These are phyloP conservation scores for Gaillardinia entomophila DNA, from an alignment of 805 yeast genomes.

Conservation along the genomic window DNA sequence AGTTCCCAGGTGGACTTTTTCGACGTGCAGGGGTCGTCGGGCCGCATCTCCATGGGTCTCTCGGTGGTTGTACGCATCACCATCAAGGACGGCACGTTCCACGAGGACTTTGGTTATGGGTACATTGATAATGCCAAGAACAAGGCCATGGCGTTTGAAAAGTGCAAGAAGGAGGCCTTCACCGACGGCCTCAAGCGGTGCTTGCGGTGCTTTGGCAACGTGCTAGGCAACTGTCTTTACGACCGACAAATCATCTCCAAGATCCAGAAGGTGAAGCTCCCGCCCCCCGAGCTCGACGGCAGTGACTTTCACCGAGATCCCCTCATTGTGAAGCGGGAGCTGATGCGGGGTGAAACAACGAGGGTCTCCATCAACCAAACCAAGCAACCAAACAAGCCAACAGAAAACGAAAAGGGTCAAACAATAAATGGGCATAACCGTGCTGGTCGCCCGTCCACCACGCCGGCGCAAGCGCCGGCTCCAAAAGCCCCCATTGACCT, in stretches of 20 bases:
- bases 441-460: no score
- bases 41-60: constrained; percentile 56
- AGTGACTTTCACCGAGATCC: constrained; percentile 34
- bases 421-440: no score
- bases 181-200: constrained; percentile 80
- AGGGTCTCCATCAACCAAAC: constrained; percentile 3
- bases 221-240: constrained; percentile 78
- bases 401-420: no score
- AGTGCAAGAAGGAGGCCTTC: constrained; percentile 80
- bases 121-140: constrained; percentile 63
- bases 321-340: constrained; percentile 22
- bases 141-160: constrained; percentile 69
- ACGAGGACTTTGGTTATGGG: constrained; percentile 75
- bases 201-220: constrained; percentile 72
- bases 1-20: constrained; percentile 63
- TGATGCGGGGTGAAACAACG: constrained; percentile 6
- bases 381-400: neutral
- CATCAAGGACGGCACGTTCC: constrained; percentile 75
- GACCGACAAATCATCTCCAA: constrained; percentile 60
- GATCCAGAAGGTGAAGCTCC: constrained; percentile 35
- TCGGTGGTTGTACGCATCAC: constrained; percentile 69
- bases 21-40: constrained; percentile 53
- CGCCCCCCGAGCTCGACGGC: constrained; percentile 22
- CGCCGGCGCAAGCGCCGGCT: neutral
- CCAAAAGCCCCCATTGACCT: constrained; percentile 6